These are phyloP conservation scores for Jackrogersella minutella DNA, from an alignment of 495 filamentous ascomycete genomes.

Conservation along the genomic window DNA sequence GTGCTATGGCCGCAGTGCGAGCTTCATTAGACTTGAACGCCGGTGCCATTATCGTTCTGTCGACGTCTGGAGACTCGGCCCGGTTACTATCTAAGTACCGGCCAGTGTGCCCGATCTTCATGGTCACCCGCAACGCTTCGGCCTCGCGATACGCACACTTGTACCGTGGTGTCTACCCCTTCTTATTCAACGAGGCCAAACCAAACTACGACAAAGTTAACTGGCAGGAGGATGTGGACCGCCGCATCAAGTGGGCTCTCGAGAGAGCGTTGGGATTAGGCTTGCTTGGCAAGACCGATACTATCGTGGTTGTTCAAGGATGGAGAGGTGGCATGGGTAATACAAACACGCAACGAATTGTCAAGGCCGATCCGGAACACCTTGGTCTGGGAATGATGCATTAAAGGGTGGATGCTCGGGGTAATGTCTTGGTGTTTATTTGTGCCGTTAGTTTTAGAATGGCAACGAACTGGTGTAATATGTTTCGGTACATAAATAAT, in stretches of 20 bases:
- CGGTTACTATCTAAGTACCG: slow-evolving; percentile 97
- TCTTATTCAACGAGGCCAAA: slow-evolving; percentile 90
- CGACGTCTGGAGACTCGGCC: slow-evolving; percentile 89
- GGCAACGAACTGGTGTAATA: not conserved
- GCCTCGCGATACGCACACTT: slow-evolving; percentile 92
- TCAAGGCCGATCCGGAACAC: slow-evolving; percentile 62
- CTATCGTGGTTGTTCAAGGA: slow-evolving; percentile 94
- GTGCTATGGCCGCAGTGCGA: slow-evolving; percentile 94
- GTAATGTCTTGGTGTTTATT: not conserved
- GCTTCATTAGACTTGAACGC: slow-evolving; percentile 95
- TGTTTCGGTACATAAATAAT: not conserved
- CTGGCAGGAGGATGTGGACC: slow-evolving; percentile 99
- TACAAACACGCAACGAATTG: slow-evolving; percentile 83
- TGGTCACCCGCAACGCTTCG: slow-evolving; percentile 87
- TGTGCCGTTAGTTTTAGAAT: not conserved
- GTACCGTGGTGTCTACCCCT: slow-evolving; percentile 97
- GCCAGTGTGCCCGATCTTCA: slow-evolving; percentile 97
- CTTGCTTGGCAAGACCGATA: slow-evolving; percentile 81
- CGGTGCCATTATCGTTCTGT: slow-evolving; percentile 91
- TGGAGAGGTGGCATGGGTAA: slow-evolving; percentile 98
- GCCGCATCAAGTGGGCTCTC: slow-evolving; percentile 95
- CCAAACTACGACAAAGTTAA: slow-evolving; percentile 87
- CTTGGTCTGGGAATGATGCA: slow-evolving; percentile 50
- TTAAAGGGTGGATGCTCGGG: not conserved
- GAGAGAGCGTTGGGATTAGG: slow-evolving; percentile 81